phyloP scores from a whole-genome alignment of 371 early-diverging fungal genomes.

The Dichotomocladium elegans region DNA sequence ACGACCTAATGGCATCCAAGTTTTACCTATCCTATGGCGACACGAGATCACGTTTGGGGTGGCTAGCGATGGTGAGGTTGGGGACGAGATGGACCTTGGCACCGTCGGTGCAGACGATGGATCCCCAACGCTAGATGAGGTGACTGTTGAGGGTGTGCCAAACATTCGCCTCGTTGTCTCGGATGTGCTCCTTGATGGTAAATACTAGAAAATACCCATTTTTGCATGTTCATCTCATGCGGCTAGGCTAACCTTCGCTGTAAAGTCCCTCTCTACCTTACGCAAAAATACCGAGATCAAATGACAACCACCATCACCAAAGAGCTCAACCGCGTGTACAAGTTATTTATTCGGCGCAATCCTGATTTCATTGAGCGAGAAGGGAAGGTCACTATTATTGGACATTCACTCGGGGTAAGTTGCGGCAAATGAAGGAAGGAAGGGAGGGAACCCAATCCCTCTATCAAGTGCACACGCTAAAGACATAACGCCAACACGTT shows the following conservation, averaged over 20 bases:
- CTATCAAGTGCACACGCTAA: too few relatives aligned
- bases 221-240: background rate
- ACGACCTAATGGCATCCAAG: constrained; percentile 65
- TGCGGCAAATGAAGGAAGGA: too few relatives aligned
- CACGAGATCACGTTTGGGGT: constrained; percentile 74
- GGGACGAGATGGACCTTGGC: constrained; percentile 51
- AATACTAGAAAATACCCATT: too few relatives aligned
- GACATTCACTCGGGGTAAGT: constrained; percentile 76
- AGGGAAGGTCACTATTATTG: constrained; percentile 77
- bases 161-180: constrained; percentile 77
- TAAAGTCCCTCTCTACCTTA: constrained; percentile 79
- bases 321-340: constrained; percentile 77
- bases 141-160: constrained; percentile 79
- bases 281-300: constrained; percentile 72
- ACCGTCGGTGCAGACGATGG: constrained; percentile 53
- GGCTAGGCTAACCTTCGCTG: background rate
- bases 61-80: constrained; percentile 41
- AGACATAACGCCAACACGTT: too few relatives aligned
- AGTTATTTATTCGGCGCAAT: constrained; percentile 63
- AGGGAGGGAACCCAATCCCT: too few relatives aligned
- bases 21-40: constrained; percentile 84
- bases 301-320: constrained; percentile 73
- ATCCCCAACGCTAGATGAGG: constrained; percentile 71
- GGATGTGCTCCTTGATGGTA: constrained; percentile 82
- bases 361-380: constrained; percentile 61